Conservation (phyloP, 352 stramenopile species). For the Phytophthora crassamura region DNA sequence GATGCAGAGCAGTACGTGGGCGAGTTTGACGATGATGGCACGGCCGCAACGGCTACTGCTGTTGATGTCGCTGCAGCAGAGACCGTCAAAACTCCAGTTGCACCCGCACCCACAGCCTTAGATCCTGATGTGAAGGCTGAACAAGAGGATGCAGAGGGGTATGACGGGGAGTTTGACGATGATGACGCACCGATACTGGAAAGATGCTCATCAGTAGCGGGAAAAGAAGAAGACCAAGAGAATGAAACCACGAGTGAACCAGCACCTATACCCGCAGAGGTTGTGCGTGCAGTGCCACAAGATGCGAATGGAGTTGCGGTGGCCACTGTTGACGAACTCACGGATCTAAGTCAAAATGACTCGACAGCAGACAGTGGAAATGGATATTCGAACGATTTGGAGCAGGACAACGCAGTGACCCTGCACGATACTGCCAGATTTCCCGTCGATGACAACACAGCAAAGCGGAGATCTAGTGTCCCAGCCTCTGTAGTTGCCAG, state of each 20-base stretch:
- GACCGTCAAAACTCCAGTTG: not conserved
- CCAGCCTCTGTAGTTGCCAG: slow-evolving; percentile 2
- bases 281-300: not conserved
- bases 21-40: slow-evolving; percentile 27
- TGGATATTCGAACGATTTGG: slow-evolving; percentile 19
- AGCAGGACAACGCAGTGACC: slow-evolving; percentile 4
- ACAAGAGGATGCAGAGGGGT: slow-evolving; percentile 6
- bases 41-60: not conserved
- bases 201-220: not conserved
- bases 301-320: not conserved
- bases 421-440: not conserved
- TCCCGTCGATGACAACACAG: slow-evolving; percentile 2
- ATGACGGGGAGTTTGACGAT: slow-evolving; percentile 19
- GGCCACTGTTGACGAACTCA: not conserved
- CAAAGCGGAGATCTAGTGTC: slow-evolving; percentile 38
- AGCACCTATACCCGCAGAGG: not conserved
- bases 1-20: slow-evolving; percentile 25
- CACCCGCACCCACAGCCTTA: not conserved
- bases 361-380: slow-evolving; percentile 1
- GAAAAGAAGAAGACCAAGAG: not conserved
- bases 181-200: slow-evolving; percentile 1
- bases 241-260: not conserved
- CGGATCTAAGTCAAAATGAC: not conserved
- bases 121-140: not conserved
- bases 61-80: not conserved